Evolutionary conservation across 352 stramenopile species (phyloP), one percentile per base, ranked within the genome.

Genomic region (Phytophthora fragariaefolia): DNA sequence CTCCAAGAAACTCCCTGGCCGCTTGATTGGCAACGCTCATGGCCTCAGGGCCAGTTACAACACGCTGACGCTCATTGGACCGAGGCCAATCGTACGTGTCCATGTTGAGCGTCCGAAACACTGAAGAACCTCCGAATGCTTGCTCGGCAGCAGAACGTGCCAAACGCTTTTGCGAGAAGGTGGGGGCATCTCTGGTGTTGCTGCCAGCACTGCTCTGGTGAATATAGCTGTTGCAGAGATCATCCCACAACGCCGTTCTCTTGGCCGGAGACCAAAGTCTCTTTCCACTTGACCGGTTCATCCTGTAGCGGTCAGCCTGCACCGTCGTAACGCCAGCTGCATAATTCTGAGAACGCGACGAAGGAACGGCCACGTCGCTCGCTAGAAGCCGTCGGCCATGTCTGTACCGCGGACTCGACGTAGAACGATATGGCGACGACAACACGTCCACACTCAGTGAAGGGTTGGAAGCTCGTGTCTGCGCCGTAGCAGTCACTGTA

Each of bases 1-100:
- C 52, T 17, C 48, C 52, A 36, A 84, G 66, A 59, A 85, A 81
- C 36, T 86, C 74, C 5, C 66, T 59, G 1, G 36, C 65, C 1
- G 72, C 75, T 22, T 64, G 51, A 7, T 74, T 76, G 4, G 81
- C 79, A 17, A 89, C 66, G 4, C 64, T 50, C 38, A 79, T 71
- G 13, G 76, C 80, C 3, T 79, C 68, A 4, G 71, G 24, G 1
- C 67, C 77, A 27, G 69, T 75, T 36, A 80, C 38, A 26, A 87
- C 60, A 28, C 47, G 48, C 13, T 47, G 65, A 40, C 49, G 69
- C 26, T 80, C 53, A 7, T 61, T 57, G 3, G 53, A 62, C 48
- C 30, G 48, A 49, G 68, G 28, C 69, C 61, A 63, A 12, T 4
- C 30, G 15, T 51, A 55, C 28, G 59, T 62, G 10, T 70, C 43